Conservation (phyloP, 176 grass and related monocot genomes). For the Musa troglodytarum region DNA sequence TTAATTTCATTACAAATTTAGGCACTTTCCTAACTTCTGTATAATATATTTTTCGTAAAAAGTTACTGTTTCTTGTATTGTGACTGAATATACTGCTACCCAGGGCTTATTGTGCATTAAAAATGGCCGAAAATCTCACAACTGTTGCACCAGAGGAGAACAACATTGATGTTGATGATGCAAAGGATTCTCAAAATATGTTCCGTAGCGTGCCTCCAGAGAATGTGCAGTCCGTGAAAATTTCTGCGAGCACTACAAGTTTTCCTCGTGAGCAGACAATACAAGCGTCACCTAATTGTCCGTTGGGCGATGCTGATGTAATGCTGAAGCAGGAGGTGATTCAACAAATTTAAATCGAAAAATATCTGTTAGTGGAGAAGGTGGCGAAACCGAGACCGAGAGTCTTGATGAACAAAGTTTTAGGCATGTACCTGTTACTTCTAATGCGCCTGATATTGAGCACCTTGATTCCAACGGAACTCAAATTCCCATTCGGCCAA, state of each 20-base stretch:
- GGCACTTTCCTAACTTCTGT: neutral
- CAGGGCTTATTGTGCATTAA: constrained; percentile 87
- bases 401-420: constrained; percentile 36
- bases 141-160: constrained; percentile 51
- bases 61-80: constrained; percentile 22
- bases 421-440: constrained; percentile 10
- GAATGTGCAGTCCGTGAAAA: constrained; percentile 70
- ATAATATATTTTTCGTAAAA: neutral
- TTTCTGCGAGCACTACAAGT: constrained; percentile 48
- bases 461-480: constrained; percentile 36
- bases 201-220: constrained; percentile 68
- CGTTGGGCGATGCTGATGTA: too few relatives aligned
- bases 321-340: constrained; percentile 36
- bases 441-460: neutral
- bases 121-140: constrained; percentile 85
- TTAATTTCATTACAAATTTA: neutral
- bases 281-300: neutral
- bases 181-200: constrained; percentile 53
- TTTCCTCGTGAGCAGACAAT: constrained; percentile 80
- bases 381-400: constrained; percentile 30
- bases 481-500: constrained; percentile 29
- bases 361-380: constrained; percentile 47
- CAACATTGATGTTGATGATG: constrained; percentile 39
- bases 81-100: constrained; percentile 19
- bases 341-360: constrained; percentile 24